Conservation (phyloP, 495 filamentous ascomycete species). For the Podospora fimiseda region DNA sequence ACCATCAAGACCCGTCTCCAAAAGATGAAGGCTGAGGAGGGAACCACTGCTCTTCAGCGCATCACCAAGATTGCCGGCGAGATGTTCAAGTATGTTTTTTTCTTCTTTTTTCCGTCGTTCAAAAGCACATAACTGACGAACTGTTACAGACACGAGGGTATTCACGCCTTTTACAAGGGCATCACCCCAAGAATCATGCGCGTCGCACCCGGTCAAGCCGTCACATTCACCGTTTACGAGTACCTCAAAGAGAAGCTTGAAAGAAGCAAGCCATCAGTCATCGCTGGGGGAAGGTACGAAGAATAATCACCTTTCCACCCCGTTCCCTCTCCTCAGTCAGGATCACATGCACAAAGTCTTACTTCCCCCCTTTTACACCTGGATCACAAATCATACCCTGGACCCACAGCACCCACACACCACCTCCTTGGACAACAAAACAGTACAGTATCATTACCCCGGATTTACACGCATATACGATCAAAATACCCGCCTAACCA, state of each 20-base stretch:
- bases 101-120: conserved; percentile 2
- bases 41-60: conserved; percentile 68
- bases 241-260: conserved; percentile 79
- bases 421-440: not conserved
- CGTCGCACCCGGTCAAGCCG: conserved; percentile 94
- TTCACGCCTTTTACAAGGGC: conserved; percentile 95
- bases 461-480: not conserved
- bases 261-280: conserved; percentile 56
- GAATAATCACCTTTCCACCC: conserved; percentile 42
- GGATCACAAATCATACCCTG: not conserved
- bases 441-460: not conserved
- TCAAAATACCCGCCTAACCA: not conserved
- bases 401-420: not conserved
- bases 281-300: conserved; percentile 65
- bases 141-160: conserved; percentile 63
- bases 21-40: conserved; percentile 75
- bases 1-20: conserved; percentile 98
- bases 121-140: not conserved
- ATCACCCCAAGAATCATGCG: conserved; percentile 97
- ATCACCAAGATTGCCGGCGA: conserved; percentile 74
- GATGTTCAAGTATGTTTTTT: conserved; percentile 74
- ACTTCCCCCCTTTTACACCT: not conserved
- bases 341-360: not conserved
- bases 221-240: conserved; percentile 98
- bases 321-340: not conserved